These are phyloP conservation scores for Malania oleifera DNA, from an alignment of 164 flowering plant species.

Conservation along the genomic window DNA sequence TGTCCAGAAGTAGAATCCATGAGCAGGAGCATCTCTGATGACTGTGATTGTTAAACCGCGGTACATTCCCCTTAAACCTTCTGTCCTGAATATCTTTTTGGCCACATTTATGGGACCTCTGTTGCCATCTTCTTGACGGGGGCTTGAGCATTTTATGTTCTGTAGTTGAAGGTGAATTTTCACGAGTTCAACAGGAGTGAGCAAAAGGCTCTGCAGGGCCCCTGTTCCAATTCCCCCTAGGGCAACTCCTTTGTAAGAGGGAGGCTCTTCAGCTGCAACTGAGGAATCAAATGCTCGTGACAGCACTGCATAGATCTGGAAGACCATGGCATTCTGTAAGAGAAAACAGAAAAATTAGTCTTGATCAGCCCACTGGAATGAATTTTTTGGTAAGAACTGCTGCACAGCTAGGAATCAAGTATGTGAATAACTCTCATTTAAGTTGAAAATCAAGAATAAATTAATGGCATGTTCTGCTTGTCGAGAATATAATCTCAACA, in stretches of 20 bases:
- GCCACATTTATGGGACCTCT: slow-evolving; percentile 50
- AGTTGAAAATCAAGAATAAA: too few relatives aligned
- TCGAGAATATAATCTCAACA: too few relatives aligned
- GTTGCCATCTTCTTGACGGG: slow-evolving; percentile 1
- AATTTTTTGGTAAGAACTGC: neutral
- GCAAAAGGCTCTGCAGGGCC: slow-evolving; percentile 66
- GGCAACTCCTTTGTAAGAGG: slow-evolving; percentile 73
- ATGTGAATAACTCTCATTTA: too few relatives aligned
- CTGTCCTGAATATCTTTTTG: slow-evolving; percentile 40
- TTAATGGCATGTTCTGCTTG: too few relatives aligned
- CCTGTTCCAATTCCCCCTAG: slow-evolving; percentile 81
- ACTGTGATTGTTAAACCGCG: slow-evolving; percentile 66
- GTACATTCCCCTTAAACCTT: slow-evolving; percentile 68
- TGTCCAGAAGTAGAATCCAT: slow-evolving; percentile 76
- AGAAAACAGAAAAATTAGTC: neutral
- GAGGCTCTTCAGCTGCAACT: slow-evolving; percentile 42
- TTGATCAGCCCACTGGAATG: neutral
- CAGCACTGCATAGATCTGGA: slow-evolving; percentile 72
- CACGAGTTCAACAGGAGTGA: slow-evolving; percentile 75
- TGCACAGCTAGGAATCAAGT: neutral
- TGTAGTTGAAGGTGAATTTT: slow-evolving; percentile 79
- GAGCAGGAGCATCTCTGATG: slow-evolving; percentile 74
- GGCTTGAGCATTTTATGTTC: neutral
- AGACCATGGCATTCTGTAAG: slow-evolving; percentile 84
- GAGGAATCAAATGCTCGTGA: slow-evolving; percentile 54